Evolutionary conservation across 2,329 filamentous ascomycete genomes (phyloP).

Genomic region (Xylariaceae sp.): DNA sequence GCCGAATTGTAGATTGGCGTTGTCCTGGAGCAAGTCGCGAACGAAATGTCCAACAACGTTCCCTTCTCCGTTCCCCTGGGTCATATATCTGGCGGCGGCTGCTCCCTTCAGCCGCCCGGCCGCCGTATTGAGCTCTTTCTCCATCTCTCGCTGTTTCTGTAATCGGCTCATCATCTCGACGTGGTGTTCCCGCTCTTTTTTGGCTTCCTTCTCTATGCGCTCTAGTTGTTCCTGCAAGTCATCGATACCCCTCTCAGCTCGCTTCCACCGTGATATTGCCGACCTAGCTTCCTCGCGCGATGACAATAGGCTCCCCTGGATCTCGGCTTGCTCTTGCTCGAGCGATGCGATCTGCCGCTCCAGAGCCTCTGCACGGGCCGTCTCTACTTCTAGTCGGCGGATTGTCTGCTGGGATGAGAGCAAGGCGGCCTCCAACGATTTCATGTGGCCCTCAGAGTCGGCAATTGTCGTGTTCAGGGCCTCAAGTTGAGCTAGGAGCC

Average conservation of each 20-base stretch:
- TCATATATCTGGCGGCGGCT: constrained; percentile 64
- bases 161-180: constrained; percentile 75
- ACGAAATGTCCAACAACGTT: constrained; percentile 93
- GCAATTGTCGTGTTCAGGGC: constrained; percentile 71
- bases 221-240: constrained; percentile 85
- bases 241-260: constrained; percentile 73
- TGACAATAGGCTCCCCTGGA: constrained; percentile 63
- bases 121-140: constrained; percentile 74
- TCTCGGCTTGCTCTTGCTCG: constrained; percentile 72
- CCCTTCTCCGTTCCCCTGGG: constrained; percentile 54
- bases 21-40: constrained; percentile 90
- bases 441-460: constrained; percentile 76
- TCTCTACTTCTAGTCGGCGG: constrained; percentile 68
- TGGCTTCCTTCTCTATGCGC: constrained; percentile 77
- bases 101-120: constrained; percentile 77
- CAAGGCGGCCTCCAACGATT: constrained; percentile 70
- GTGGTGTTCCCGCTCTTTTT: constrained; percentile 75
- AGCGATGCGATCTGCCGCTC: constrained; percentile 75
- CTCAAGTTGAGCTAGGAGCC: constrained; percentile 79
- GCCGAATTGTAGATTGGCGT: constrained; percentile 86
- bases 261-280: constrained; percentile 77
- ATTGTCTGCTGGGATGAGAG: constrained; percentile 74
- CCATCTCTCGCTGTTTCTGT: constrained; percentile 76
- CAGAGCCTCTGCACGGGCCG: constrained; percentile 68
- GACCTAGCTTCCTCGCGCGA: constrained; percentile 73